phyloP scores from a whole-genome alignment of 306 rosid species.

The Quercus suber region DNA sequence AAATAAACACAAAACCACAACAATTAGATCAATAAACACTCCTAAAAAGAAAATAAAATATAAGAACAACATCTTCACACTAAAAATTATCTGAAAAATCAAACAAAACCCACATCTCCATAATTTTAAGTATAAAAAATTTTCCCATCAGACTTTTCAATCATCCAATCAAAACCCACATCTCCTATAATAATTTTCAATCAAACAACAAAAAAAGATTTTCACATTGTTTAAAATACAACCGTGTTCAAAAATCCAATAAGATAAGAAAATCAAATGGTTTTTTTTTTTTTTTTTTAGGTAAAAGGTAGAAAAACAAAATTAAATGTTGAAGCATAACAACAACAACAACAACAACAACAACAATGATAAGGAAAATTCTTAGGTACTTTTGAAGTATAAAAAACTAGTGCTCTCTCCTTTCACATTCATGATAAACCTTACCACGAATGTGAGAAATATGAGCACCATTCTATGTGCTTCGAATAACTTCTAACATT shows the following conservation, averaged over 20 bases:
- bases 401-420: fast-evolving
- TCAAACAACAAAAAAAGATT: background rate
- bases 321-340: too few relatives aligned
- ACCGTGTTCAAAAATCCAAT: background rate
- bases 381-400: fast-evolving
- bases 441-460: fast-evolving
- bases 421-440: too few relatives aligned
- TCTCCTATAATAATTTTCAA: too few relatives aligned
- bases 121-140: too few relatives aligned
- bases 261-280: too few relatives aligned
- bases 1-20: background rate
- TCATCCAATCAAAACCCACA: too few relatives aligned
- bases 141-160: too few relatives aligned
- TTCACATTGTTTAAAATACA: background rate
- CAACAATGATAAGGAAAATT: too few relatives aligned
- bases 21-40: background rate
- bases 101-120: background rate
- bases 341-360: too few relatives aligned
- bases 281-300: too few relatives aligned
- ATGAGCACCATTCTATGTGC: fast-evolving
- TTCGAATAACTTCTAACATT: too few relatives aligned
- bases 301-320: too few relatives aligned
- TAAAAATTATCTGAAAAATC: background rate
- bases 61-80: background rate
- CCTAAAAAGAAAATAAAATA: background rate